phyloP scores from a whole-genome alignment of 2,329 filamentous ascomycete species.

The Colletotrichum godetiae region DNA sequence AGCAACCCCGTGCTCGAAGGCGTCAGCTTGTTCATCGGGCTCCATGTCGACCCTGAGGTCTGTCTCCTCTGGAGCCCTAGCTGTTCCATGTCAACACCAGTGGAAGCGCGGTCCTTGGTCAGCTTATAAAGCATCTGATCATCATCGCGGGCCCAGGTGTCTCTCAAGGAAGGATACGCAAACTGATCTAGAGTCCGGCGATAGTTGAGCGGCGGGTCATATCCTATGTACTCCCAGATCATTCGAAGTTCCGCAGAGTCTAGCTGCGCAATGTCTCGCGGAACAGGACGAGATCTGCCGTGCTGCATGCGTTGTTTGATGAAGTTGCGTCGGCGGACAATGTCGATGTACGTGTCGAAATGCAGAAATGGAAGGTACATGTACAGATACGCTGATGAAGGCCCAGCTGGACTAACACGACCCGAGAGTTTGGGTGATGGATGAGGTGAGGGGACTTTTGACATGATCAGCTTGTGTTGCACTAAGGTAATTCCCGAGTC shows the following conservation, averaged over 20 bases:
- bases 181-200: constrained; percentile 73
- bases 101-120: constrained; percentile 58
- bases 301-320: constrained; percentile 64
- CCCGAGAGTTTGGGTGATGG: constrained; percentile 37
- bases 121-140: constrained; percentile 77
- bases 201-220: constrained; percentile 70
- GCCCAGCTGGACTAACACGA: constrained; percentile 27
- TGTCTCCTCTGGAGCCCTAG: constrained; percentile 20
- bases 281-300: constrained; percentile 67
- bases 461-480: background rate
- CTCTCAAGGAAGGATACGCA: constrained; percentile 69
- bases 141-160: constrained; percentile 70
- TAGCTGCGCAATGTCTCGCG: constrained; percentile 62
- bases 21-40: constrained; percentile 18
- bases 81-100: constrained; percentile 35
- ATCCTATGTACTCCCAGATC: constrained; percentile 72
- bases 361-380: constrained; percentile 71
- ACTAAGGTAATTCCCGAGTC: fast-evolving
- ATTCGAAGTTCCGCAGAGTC: constrained; percentile 68
- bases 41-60: constrained; percentile 29
- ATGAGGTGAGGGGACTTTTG: constrained; percentile 51
- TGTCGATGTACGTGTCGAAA: constrained; percentile 71
- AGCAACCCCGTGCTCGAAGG: constrained; percentile 27
- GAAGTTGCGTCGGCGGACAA: constrained; percentile 66
- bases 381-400: constrained; percentile 52